These are phyloP conservation scores for Trichocladium antarcticum DNA, from an alignment of 495 filamentous ascomycete species.

Conservation along the genomic window DNA sequence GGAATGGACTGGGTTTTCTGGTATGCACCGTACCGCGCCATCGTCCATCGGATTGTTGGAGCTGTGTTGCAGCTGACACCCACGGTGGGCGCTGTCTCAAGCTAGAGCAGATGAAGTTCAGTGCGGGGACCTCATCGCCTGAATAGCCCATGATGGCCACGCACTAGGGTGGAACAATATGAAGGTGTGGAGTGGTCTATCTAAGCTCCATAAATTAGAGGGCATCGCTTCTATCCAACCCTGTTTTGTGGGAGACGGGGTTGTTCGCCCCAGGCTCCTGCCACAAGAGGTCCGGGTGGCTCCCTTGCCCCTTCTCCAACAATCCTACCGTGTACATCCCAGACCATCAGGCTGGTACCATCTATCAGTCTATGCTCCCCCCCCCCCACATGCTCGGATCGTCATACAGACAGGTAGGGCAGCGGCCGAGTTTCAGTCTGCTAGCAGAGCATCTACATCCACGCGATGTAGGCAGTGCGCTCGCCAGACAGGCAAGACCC, in stretches of 20 bases:
- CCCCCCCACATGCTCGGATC: neutral
- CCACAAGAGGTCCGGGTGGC: too few relatives aligned
- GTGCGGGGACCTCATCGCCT: neutral
- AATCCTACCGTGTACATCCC: conserved; percentile 1
- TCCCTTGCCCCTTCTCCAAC: conserved; percentile 7
- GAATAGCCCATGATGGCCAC: neutral
- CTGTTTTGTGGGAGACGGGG: conserved; percentile 1
- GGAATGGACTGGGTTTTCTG: neutral
- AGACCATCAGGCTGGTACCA: neutral
- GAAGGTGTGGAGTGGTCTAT: neutral
- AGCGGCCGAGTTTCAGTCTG: neutral
- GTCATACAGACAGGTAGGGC: neutral
- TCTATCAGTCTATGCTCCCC: neutral
- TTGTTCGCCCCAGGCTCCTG: neutral
- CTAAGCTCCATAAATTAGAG: too few relatives aligned
- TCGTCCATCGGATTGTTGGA: conserved; percentile 30
- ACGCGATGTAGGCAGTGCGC: neutral
- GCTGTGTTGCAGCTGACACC: conserved; percentile 33
- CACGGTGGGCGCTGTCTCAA: conserved; percentile 45
- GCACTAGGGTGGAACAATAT: neutral
- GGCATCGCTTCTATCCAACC: neutral
- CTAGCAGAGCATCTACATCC: neutral
- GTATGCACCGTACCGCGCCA: conserved; percentile 40
- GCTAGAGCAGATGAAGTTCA: conserved; percentile 41
- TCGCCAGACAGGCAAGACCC: neutral